Base-by-base conservation (phyloP, 2,329 filamentous ascomycete genomes). In the Botrytis fragariae region DNA sequence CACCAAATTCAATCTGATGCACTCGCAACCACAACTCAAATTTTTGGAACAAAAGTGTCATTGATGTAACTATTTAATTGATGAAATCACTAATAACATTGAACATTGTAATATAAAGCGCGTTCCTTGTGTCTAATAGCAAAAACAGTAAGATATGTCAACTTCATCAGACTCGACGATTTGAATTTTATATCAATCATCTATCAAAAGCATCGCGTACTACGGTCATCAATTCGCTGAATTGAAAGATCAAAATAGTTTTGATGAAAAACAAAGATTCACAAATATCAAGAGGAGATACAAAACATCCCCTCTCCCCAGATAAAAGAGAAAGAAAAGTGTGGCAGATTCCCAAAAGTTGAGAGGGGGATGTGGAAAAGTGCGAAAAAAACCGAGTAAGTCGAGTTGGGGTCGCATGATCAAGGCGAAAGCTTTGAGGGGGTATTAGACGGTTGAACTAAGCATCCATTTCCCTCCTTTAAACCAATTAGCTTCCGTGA, bases 11-110 rank as follows among this genome's bases (percentile, higher is more conserved):
- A 44, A 35, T 22, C 12, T 59, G 61, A 54, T 67, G 62, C 45
- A 73, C 74, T 62, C 65, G 68, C 60, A 74, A 51, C 68, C n/a
- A 54, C 69, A 64, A 61, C 54, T 32, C n/a, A 37, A 51, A 37
- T 63, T 37, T 37, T 45, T 57, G 62, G 14, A 68, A 25, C 20
- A 22, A 67, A 32, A 29, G 7, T 60, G 42, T 32, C 8, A 39
- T 45, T 67, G n/a, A 72, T 20, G 32, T 51, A 29, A 45, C 18
- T 29, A n/a, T n/a, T 72, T 42, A 37, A 72, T 44, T 18, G 37
- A 72, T 61, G 37, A 44, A 67, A 72, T 44, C 59, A 65, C 48
- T 35, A 29, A 68, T 35, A 48, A 44, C 14, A 67, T 44, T 39
- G 14, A 22, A 48, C 18, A 48, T 51, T n/a, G 32, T 8, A 71